A percentile compares a stretch with the other conserved stretches of the same genome.
phyloP scores from a whole-genome alignment of 306 rosid genomes.

The Mucuna pruriens region DNA sequence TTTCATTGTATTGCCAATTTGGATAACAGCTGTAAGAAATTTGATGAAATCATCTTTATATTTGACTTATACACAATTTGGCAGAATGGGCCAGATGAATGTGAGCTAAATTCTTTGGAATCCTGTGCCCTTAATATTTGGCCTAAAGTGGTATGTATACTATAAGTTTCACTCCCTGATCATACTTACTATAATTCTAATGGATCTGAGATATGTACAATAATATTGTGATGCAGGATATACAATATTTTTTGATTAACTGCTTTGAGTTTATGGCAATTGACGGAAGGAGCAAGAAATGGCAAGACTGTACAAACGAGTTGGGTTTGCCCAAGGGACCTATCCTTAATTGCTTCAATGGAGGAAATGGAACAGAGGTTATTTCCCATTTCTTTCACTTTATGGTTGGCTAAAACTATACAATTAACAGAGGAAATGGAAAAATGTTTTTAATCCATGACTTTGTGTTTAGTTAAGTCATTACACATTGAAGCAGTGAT shows the following conservation, averaged over 20 bases:
- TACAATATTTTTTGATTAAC: slow-evolving; percentile 51
- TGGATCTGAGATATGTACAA: background rate
- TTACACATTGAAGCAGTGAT: background rate
- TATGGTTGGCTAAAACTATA: background rate
- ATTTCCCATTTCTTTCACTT: slow-evolving; percentile 15
- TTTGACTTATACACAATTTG: background rate
- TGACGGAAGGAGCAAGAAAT: slow-evolving; percentile 50
- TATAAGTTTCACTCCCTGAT: background rate
- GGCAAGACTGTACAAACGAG: slow-evolving; percentile 53
- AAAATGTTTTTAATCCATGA: background rate
- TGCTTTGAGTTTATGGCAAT: slow-evolving; percentile 66
- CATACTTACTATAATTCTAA: background rate
- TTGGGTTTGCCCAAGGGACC: slow-evolving; percentile 52
- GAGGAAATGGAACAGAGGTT: slow-evolving; percentile 63
- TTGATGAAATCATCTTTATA: background rate
- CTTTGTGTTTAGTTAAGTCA: background rate
- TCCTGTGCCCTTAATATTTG: slow-evolving; percentile 54
- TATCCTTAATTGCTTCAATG: slow-evolving; percentile 44
- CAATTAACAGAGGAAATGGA: background rate
- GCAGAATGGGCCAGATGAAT: slow-evolving; percentile 67
- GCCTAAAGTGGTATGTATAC: slow-evolving; percentile 50
- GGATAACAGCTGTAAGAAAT: background rate
- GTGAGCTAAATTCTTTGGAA: slow-evolving; percentile 58
- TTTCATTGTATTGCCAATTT: slow-evolving; percentile 14
- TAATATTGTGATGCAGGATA: slow-evolving; percentile 53